Evolutionary conservation across 2,329 filamentous ascomycete species (phyloP).

Genomic region (Microdochium paspali): DNA sequence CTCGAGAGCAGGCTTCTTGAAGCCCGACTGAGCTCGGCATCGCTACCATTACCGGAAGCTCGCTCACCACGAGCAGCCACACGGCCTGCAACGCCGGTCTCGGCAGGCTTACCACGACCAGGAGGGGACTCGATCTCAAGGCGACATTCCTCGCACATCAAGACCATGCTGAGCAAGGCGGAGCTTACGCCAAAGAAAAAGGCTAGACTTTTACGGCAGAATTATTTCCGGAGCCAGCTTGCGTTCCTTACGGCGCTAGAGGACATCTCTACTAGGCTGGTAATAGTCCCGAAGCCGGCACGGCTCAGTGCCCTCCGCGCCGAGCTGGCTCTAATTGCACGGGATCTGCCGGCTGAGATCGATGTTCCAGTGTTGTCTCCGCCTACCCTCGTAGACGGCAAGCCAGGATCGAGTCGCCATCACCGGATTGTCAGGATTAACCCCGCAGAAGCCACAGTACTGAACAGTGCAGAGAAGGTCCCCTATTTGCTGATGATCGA

Average conservation of each 20-base stretch:
- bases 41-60: conserved; percentile 54
- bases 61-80: conserved; percentile 40
- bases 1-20: conserved; percentile 46
- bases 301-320: conserved; percentile 72
- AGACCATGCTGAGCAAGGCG: conserved; percentile 47
- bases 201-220: conserved; percentile 62
- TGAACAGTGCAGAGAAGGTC: conserved; percentile 81
- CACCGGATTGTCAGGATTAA: conserved; percentile 78
- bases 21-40: conserved; percentile 57
- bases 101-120: conserved; percentile 40
- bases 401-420: conserved; percentile 66
- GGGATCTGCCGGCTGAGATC: conserved; percentile 74
- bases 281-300: conserved; percentile 72
- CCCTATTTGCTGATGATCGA: conserved; percentile 81
- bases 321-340: conserved; percentile 70
- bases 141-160: conserved; percentile 52
- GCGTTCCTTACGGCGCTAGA: conserved; percentile 74
- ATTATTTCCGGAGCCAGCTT: conserved; percentile 76
- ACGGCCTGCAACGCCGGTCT: conserved; percentile 48
- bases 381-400: conserved; percentile 61
- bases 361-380: conserved; percentile 78
- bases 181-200: conserved; percentile 58
- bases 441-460: conserved; percentile 72
- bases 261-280: conserved; percentile 76
- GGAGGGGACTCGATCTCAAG: conserved; percentile 36